Base-by-base conservation (phyloP, 2,329 filamentous ascomycete genomes). In the Colletotrichum somersetense region DNA sequence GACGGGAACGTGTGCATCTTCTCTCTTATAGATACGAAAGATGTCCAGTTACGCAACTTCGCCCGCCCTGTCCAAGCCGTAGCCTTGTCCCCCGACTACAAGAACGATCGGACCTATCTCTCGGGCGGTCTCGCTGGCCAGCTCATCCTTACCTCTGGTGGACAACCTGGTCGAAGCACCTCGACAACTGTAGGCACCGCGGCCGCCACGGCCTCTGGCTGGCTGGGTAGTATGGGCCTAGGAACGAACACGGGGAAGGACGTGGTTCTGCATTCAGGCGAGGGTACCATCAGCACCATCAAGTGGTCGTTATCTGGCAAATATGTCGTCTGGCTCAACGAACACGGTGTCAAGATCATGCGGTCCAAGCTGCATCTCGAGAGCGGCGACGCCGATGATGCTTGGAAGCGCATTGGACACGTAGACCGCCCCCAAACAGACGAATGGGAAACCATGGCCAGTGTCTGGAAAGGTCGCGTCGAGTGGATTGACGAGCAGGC, bases 311-410 rank as follows among this genome's bases (percentile, higher is more conserved):
- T 96, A 52, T 96, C 94, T 0, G 96, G 96, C 0, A 96, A 93
- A 82, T 98, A 95, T 78, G 93, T 98, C 1, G 93, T 91, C 0
- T 99, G 96, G 96, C 88, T 97, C 52, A 99, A 98, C 78, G 96
- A 99, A 81, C 92, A 97, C 77, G 96, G 96, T 5, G 97, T 98
- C 79, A 98, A 98, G 80, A 96, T 99, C 73, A 98, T 98, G 95
- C 90, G 96, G 48, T 94, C 94, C 5, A 94, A 96, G 79, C 79
- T 97, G 26, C 90, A 95, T 76, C 86, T 98, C 6, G 94, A 97
- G 7, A 91, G 86, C 74, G 87, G 88, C 16, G 92, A 97, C 77
- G 84, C 88, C 1, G 95, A 98, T 20, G 91, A 92, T 75, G 94
- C 95, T 2, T 99, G 97, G 97, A 97, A 96, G 81, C 89, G 96